Evolutionary conservation across 164 flowering plant genomes (phyloP), one percentile per base, ranked within the genome.

Genomic region (Magnolia kwangsiensis): DNA sequence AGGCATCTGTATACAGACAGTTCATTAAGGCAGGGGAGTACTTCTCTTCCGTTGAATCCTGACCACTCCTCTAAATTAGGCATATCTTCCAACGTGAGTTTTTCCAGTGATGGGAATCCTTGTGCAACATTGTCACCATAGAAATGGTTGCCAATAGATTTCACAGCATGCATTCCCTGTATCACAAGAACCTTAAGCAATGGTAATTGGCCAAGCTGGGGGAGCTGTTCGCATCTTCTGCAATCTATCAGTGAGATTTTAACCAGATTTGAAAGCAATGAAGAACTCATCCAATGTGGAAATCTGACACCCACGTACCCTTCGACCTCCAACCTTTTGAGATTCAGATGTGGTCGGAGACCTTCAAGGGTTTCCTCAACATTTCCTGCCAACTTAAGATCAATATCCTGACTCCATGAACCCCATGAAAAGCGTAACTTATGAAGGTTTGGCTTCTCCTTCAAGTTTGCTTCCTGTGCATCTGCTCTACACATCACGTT

Each of bases 21-120:
- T 51, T 61, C 51, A 16, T 23, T 23, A 45, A 82, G 71, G 68
- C 16, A 8, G 5, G 67, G 71, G 29, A 77, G 59, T 21, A 1
- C 55, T 50, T 27, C 71, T 29, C 55, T 16, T 0, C 50, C 3
- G 3, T 55, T 55, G 11, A 8, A 55, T 55, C 71, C 65, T 7
- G 49, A 20, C 82, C 84, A 82, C 3, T 61, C 67, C 13, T 74
- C 72, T 45, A 79, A 74, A 11, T 50, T 27, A 10, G 71, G 78
- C 59, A 82, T 49, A 21, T 66, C 73, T 14, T 10, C 1, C 14
- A 82, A 20, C 1, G 1, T 10, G 8, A 81, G 65, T 21, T 50
- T 31, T 69, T 78, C 19, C 16, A 81, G 63, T 5, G 63, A 78
- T 19, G 69, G 77, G 50, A 76, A 75, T 37, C 45, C 7, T 7